Evolutionary conservation across 192 early-diverging fungal species (phyloP).

Genomic region (Irineochytrium annulatum): DNA sequence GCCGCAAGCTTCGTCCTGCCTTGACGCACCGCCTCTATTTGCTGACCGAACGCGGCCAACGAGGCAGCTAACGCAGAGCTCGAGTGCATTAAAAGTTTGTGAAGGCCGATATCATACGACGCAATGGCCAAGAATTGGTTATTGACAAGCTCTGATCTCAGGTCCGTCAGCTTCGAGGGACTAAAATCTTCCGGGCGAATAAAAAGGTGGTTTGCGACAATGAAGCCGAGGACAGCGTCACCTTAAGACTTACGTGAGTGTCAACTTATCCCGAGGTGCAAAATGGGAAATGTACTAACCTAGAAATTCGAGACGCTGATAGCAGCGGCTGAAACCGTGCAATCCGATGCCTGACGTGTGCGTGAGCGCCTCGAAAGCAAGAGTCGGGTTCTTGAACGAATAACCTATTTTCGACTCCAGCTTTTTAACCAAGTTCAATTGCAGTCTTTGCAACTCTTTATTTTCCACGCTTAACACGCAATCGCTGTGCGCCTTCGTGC

Average conservation of each 20-base stretch:
- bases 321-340: conserved; percentile 43
- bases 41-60: conserved; percentile 40
- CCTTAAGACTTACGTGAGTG: conserved; percentile 18
- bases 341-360: conserved; percentile 64
- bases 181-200: conserved; percentile 57
- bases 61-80: conserved; percentile 50
- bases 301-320: conserved; percentile 88
- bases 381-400: conserved; percentile 59
- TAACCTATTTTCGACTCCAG: conserved; percentile 47
- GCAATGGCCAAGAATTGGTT: conserved; percentile 79
- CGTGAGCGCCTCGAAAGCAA: conserved; percentile 79
- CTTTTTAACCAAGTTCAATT: conserved; percentile 6
- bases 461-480: neutral
- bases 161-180: conserved; percentile 71
- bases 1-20: neutral
- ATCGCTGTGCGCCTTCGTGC: neutral
- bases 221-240: conserved; percentile 45
- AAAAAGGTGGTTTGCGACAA: conserved; percentile 59
- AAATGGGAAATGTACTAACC: conserved; percentile 70
- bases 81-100: conserved; percentile 62
- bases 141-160: conserved; percentile 60
- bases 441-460: neutral
- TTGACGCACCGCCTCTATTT: neutral
- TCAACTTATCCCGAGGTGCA: neutral
- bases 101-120: conserved; percentile 60